Evolutionary conservation across 1,139 yeast species (phyloP).

Genomic region (Sporopachydermia cereana): DNA sequence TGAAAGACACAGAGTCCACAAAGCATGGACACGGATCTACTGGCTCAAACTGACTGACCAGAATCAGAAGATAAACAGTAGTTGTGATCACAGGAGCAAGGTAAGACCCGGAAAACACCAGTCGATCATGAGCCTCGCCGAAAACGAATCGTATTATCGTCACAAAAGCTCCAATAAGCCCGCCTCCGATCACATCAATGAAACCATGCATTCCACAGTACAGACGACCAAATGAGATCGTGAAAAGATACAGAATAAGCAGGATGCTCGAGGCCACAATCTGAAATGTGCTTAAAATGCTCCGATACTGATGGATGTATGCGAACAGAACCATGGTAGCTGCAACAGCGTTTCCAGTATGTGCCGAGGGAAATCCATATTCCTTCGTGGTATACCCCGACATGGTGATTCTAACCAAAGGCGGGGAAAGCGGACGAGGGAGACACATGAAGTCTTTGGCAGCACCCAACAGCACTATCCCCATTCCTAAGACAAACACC

Average conservation of each 20-base stretch:
- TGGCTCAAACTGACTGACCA: slow-evolving; percentile 72
- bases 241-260: slow-evolving; percentile 40
- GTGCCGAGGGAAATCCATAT: slow-evolving; percentile 92
- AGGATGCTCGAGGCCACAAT: slow-evolving; percentile 13
- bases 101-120: slow-evolving; percentile 17
- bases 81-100: slow-evolving; percentile 31
- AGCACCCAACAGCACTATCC: slow-evolving; percentile 70
- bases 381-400: slow-evolving; percentile 82
- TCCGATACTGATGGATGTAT: slow-evolving; percentile 4
- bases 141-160: slow-evolving; percentile 30
- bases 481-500: slow-evolving; percentile 69
- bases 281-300: background rate
- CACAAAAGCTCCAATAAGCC: slow-evolving; percentile 44
- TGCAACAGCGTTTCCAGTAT: slow-evolving; percentile 85
- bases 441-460: slow-evolving; percentile 78
- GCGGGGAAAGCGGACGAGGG: slow-evolving; percentile 91
- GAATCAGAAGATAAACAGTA: slow-evolving; percentile 34
- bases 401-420: slow-evolving; percentile 80
- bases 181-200: slow-evolving; percentile 60
- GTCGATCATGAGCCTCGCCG: slow-evolving; percentile 32
- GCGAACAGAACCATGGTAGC: slow-evolving; percentile 43
- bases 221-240: slow-evolving; percentile 68
- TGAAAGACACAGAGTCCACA: slow-evolving; percentile 88
- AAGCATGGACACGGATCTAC: slow-evolving; percentile 94
- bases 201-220: slow-evolving; percentile 99